phyloP scores from a whole-genome alignment of 2,329 filamentous ascomycete genomes.

The Delphinella strobiligena region DNA sequence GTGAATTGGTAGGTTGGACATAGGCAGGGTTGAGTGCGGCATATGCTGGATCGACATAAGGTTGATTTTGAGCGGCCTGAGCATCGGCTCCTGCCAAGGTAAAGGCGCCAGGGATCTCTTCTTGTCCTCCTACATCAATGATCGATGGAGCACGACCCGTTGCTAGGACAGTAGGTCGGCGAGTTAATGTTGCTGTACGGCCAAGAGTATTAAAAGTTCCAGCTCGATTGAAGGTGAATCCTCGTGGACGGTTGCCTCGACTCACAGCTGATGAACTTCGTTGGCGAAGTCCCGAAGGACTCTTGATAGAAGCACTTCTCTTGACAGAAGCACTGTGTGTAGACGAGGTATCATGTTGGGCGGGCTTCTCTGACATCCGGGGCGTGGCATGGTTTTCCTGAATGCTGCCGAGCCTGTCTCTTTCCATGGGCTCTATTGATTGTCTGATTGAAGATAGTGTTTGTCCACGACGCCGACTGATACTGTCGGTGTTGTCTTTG shows the following conservation, averaged over 20 bases:
- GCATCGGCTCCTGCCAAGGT: slow-evolving; percentile 4
- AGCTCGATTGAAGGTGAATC: neutral
- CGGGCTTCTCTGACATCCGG: no score
- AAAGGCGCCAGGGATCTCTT: neutral
- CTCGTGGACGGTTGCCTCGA: neutral
- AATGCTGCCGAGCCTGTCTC: neutral
- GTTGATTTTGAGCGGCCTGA: slow-evolving; percentile 3
- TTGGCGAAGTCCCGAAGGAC: neutral
- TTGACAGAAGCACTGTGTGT: neutral
- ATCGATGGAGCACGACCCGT: neutral
- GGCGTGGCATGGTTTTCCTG: neutral
- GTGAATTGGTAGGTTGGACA: slow-evolving; percentile 1
- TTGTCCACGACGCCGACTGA: neutral
- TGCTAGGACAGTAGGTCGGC: neutral
- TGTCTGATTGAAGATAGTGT: neutral
- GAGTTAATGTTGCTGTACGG: slow-evolving; percentile 1
- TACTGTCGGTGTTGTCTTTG: neutral
- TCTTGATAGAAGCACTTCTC: neutral
- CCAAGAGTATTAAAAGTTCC: neutral
- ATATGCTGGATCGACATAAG: slow-evolving; percentile 7
- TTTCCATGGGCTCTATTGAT: neutral
- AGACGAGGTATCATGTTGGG: neutral
- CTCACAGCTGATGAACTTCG: neutral
- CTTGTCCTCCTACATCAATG: slow-evolving; percentile 1
- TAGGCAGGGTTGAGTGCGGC: slow-evolving; percentile 6